A percentile compares a stretch with the other conserved stretches of the same genome.
Conservation (phyloP, 768 basidiomycete species). For the Pleurotus salmoneostramineus region DNA sequence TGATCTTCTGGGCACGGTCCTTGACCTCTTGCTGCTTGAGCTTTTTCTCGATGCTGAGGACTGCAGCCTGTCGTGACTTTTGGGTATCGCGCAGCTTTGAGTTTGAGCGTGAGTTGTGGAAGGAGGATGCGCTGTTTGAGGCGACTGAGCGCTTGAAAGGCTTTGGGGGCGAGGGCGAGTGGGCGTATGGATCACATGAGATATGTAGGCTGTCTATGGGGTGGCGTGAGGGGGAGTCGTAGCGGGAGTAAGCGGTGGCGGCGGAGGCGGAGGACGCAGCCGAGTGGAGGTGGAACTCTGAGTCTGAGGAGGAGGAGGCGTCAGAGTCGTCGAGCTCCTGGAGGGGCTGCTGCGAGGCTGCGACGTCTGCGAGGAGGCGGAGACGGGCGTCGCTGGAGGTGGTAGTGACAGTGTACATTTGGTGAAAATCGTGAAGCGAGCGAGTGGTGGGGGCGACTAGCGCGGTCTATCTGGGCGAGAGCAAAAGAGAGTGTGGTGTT, state of each 20-base stretch:
- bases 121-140: constrained; percentile 1
- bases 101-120: not conserved
- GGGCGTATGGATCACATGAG: constrained; percentile 5
- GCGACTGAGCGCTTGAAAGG: constrained; percentile 5
- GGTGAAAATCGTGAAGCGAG: constrained; percentile 3
- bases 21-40: constrained; percentile 5
- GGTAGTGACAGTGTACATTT: constrained; percentile 6
- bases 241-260: not conserved
- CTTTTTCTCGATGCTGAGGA: constrained; percentile 5
- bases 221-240: not conserved
- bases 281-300: not conserved
- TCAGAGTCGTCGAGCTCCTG: not conserved
- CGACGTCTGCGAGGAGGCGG: constrained; percentile 4
- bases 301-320: not conserved
- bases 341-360: not conserved
- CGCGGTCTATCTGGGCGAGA: constrained; percentile 1
- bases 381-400: constrained; percentile 3
- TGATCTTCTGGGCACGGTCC: constrained; percentile 3
- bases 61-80: not conserved
- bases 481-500: not conserved
- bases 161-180: constrained; percentile 1
- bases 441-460: constrained; percentile 5
- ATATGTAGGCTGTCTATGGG: constrained; percentile 2
- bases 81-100: constrained; percentile 1
- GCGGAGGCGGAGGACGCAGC: not conserved